A percentile compares a stretch with the other conserved stretches of the same genome.
phyloP scores from a whole-genome alignment of 352 stramenopile species.

The Elongisporangium anandrum region DNA sequence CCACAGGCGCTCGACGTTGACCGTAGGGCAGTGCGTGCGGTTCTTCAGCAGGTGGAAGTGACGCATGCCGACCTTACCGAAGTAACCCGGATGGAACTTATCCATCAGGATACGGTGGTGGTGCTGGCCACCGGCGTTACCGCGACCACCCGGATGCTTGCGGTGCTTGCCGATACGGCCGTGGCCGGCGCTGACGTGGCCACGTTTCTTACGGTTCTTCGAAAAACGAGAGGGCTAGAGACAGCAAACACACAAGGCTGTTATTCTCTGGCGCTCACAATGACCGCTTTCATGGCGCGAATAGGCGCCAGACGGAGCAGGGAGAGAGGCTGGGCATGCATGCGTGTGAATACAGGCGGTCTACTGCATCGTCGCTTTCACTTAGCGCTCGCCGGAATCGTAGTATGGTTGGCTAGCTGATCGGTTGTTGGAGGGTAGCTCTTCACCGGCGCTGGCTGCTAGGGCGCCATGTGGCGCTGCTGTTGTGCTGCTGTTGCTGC shows the following conservation, averaged over 20 bases:
- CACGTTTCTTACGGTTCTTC: conserved; percentile 99
- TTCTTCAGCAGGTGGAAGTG: conserved; percentile 99
- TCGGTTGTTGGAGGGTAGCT: not conserved
- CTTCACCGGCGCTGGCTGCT: not conserved
- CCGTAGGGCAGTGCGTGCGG: conserved; percentile 94
- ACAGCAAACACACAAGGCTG: not conserved
- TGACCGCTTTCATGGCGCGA: not conserved
- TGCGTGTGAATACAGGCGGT: not conserved
- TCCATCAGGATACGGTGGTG: conserved; percentile 99
- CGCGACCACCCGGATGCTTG: conserved; percentile 99
- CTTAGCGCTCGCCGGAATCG: not conserved
- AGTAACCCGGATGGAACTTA: conserved; percentile 99
- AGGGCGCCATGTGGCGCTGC: not conserved
- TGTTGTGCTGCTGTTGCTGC: not conserved
- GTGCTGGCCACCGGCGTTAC: conserved; percentile 99
- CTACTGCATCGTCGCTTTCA: not conserved
- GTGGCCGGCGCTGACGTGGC: conserved; percentile 98
- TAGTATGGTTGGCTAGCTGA: not conserved
- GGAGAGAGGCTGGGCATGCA: not conserved
- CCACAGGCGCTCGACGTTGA: conserved; percentile 99
- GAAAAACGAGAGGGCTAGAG: conserved; percentile 80
- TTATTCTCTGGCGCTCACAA: not conserved
- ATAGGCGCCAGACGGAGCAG: not conserved
- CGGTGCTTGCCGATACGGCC: conserved; percentile 99
- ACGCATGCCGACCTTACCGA: conserved; percentile 99